Evolutionary conservation across 225 moss, liverwort and hornwort genomes (phyloP), one percentile per base, ranked within the genome.

Genomic region (Physcomitrium patens): DNA sequence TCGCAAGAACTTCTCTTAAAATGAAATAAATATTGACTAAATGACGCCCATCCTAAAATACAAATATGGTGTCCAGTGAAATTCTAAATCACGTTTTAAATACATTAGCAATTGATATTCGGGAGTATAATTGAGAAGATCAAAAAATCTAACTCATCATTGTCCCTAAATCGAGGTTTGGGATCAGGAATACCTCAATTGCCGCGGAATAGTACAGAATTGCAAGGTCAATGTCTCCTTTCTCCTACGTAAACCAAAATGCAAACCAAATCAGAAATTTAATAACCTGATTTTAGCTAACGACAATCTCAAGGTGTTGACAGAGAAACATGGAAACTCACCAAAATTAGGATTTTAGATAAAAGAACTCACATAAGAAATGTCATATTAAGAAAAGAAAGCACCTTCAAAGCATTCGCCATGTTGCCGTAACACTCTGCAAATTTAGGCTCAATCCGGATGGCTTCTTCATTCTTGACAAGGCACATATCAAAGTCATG

Each of bases 341-440:
- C 4, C 7, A 7, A 37, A 37, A 0, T 37, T 37, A 4, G 5
- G 5, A 37, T 37, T 37, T 37, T 2, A 37, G 5, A 2, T 7
- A 37, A 37, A 37, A 37, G 31, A 37, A 71, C 55, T 64, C 66
- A 57, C 46, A 59, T 57, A 63, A 72, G 63, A 43, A 24, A 8
- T 50, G 43, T 48, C 42, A 51, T 17, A 66, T 12, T 17, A 23
- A 73, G 22, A 28, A 56, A 44, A 73, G 16, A 64, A 1, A 77
- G 70, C 82, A 95, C 99, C 99, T 99, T 95, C 83, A 95, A 82
- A 10, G 99, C 99, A 83, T 99, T 99, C 20, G 99, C 99, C 99
- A 99, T 99, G 68, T 99, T 99, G 58, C 99, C 93, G 74, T 95
- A 99, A 82, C 95, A 99, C 76, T 99, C 95, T 12, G 99, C 99